Evolutionary conservation across 2,329 filamentous ascomycete species (phyloP), one percentile per base, ranked within the genome.

Genomic region (Colletotrichum australisinense): DNA sequence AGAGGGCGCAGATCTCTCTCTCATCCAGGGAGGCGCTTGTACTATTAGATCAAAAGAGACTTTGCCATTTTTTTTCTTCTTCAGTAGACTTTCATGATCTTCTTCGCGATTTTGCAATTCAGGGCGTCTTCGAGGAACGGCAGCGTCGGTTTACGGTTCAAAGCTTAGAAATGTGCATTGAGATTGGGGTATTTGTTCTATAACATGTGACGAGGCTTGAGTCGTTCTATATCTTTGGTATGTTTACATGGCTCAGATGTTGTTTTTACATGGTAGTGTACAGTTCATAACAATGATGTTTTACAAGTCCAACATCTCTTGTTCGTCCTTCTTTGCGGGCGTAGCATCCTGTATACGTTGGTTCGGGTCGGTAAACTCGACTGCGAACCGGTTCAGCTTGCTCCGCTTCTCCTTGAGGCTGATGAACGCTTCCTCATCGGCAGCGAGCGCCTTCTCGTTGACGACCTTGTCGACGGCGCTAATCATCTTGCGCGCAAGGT

Each of bases 401-500:
- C 78, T 78, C 24, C 81, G 78, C 49, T 77, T 78, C 19, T 63
- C 60, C 52, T 76, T 81, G 53, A 87, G 75, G 59, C 80, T 74
- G 28, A 79, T 76, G 32, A 83, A 75, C 30, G 84, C 78, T 9
- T 78, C 74, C 4, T 79, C 58, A 35, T 75, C 79, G 22, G 81
- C 3, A 42, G 38, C 78, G 1, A 85, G 79, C 81, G 87, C 82
- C 52, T 77, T 69, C 72, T 88, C 84, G 28, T 82, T 78, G 63
- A 83, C 74, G 42, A 88, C 80, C 77, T 84, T 85, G 79, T 86
- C 86, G 46, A 83, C 83, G 19, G 84, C 82, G 32, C 83, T 80
- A 73, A 86, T 83, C 84, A 88, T 86, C 67, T 82, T 80, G 46
- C 86, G 83, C 2, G 84, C 85, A 62, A 87, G 80, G 42, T 84